Conservation (phyloP, 768 basidiomycete species). For the Mycena haematopus region DNA sequence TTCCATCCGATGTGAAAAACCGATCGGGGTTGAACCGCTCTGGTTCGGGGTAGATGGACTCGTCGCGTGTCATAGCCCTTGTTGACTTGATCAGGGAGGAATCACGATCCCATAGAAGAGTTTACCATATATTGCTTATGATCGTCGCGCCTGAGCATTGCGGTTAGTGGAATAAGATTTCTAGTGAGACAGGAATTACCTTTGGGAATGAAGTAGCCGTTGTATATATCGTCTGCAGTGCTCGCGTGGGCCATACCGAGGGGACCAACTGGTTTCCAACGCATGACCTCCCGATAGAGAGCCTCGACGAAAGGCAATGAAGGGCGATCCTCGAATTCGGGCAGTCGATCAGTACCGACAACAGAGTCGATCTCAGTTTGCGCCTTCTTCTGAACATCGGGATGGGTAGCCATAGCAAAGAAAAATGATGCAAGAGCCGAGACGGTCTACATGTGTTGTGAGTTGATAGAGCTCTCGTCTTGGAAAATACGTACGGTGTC, state of each 20-base stretch:
- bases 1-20: conserved; percentile 32
- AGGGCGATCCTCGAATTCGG: conserved; percentile 36
- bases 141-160: conserved; percentile 28
- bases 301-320: conserved; percentile 23
- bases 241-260: conserved; percentile 30
- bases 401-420: conserved; percentile 36
- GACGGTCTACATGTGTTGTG: background rate
- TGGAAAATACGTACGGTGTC: conserved; percentile 28
- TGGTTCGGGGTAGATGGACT: conserved; percentile 36
- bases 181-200: conserved; percentile 24
- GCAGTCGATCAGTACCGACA: conserved; percentile 37
- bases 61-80: conserved; percentile 37
- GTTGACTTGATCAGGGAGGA: background rate
- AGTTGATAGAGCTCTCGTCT: background rate
- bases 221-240: conserved; percentile 37
- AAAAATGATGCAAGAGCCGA: conserved; percentile 16
- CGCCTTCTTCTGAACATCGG: conserved; percentile 34
- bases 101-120: background rate
- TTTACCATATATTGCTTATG: conserved; percentile 45
- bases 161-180: background rate
- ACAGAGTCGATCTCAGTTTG: conserved; percentile 39
- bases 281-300: conserved; percentile 27
- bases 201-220: conserved; percentile 41
- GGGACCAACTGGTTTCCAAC: conserved; percentile 23
- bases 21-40: conserved; percentile 37